Evolutionary conservation across 495 filamentous ascomycete species (phyloP).

Genomic region (Aspergillus baeticus): DNA sequence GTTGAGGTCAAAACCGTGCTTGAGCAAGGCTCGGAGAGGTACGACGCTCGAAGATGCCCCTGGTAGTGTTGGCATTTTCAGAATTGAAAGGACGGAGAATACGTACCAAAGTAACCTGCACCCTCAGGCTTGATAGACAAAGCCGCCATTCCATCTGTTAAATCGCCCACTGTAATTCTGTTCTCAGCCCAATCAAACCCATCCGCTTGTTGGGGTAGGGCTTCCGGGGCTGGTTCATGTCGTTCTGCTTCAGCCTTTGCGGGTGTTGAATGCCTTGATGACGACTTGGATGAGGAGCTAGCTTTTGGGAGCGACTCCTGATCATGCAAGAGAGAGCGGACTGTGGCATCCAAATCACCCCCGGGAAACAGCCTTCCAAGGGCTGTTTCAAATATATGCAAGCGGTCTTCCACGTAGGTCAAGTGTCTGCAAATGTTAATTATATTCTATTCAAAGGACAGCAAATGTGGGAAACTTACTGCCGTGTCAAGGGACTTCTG

Average conservation of each 20-base stretch:
- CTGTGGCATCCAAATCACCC: constrained; percentile 46
- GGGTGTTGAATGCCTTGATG: constrained; percentile 40
- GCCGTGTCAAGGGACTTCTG: constrained; percentile 47
- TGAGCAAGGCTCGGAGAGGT: constrained; percentile 42
- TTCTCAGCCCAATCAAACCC: constrained; percentile 55
- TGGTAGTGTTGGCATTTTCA: constrained; percentile 17
- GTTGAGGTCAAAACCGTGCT: constrained; percentile 48
- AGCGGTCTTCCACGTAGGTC: constrained; percentile 49
- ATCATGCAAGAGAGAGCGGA: constrained; percentile 43
- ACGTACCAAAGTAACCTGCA: constrained; percentile 49
- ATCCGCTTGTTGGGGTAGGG: constrained; percentile 48
- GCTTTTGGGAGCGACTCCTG: constrained; percentile 33
- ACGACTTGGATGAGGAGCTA: constrained; percentile 36
- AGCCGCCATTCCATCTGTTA: constrained; percentile 54
- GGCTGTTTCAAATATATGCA: constrained; percentile 45
- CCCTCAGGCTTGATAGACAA: constrained; percentile 50
- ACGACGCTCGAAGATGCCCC: constrained; percentile 49
- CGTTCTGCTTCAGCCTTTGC: constrained; percentile 37
- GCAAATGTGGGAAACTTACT: constrained; percentile 28
- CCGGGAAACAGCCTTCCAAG: constrained; percentile 44
- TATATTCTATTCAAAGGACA: not conserved
- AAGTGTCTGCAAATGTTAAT: constrained; percentile 34
- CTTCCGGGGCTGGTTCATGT: constrained; percentile 42
- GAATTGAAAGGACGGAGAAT: not conserved
- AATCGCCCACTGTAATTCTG: constrained; percentile 40